phyloP scores from a whole-genome alignment of 2,329 filamentous ascomycete genomes.

The Trichoderma sp. region DNA sequence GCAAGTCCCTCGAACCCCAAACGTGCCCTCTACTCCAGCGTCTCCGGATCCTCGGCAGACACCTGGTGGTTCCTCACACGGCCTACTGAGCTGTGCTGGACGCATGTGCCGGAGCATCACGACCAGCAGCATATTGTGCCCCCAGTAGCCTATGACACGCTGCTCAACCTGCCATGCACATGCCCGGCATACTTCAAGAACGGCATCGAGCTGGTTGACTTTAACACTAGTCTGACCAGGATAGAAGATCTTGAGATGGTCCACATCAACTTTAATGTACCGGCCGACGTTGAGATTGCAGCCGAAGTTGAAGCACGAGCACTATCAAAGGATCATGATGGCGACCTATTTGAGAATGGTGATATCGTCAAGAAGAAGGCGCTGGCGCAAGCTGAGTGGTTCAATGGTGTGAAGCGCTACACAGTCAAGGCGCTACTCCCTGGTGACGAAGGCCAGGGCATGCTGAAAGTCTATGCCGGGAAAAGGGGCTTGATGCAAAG shows the following conservation, averaged over 20 bases:
- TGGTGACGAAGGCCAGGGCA: conserved; percentile 83
- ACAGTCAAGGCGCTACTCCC: conserved; percentile 90
- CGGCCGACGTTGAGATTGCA: conserved; percentile 83
- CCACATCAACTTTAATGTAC: conserved; percentile 83
- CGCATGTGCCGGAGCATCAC: conserved; percentile 84
- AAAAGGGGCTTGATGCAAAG: conserved; percentile 96
- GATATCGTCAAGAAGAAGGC: conserved; percentile 83
- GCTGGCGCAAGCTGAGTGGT: conserved; percentile 89
- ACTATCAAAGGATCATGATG: conserved; percentile 79
- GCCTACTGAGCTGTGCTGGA: conserved; percentile 90
- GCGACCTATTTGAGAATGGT: conserved; percentile 89
- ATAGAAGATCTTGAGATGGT: conserved; percentile 93
- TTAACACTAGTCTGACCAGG: conserved; percentile 80
- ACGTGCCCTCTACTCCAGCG: conserved; percentile 72
- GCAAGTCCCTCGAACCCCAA: conserved; percentile 87
- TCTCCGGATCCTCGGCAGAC: conserved; percentile 68
- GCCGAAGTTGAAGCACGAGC: conserved; percentile 87
- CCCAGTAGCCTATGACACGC: conserved; percentile 76
- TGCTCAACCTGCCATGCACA: conserved; percentile 81
- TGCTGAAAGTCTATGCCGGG: conserved; percentile 88
- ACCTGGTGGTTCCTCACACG: conserved; percentile 90
- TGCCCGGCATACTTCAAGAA: conserved; percentile 88
- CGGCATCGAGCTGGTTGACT: conserved; percentile 75
- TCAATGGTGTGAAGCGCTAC: conserved; percentile 81
- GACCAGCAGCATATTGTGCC: conserved; percentile 92